phyloP scores from a whole-genome alignment of 768 basidiomycete species.

The Hirschioporus abietinus region DNA sequence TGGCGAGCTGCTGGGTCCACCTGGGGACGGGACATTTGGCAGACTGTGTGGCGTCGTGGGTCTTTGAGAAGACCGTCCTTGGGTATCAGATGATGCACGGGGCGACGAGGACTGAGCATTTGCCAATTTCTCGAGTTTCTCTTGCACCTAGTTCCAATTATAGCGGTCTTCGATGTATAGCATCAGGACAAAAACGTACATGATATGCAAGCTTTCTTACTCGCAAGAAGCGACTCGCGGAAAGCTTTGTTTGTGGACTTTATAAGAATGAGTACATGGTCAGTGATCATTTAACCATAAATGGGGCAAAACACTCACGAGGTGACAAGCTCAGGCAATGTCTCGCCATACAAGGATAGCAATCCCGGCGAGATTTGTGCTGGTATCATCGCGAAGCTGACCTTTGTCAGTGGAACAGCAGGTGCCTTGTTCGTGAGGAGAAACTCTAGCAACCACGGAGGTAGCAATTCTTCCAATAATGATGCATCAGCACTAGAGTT shows the following conservation, averaged over 20 bases:
- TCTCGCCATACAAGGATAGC: constrained; percentile 29
- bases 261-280: not conserved
- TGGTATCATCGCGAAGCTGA: constrained; percentile 87
- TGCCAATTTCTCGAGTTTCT: constrained; percentile 66
- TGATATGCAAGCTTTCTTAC: constrained; percentile 81
- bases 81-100: constrained; percentile 34
- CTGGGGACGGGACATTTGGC: constrained; percentile 16
- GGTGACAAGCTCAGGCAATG: constrained; percentile 77
- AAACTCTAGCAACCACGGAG: constrained; percentile 87
- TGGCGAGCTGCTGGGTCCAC: not conserved
- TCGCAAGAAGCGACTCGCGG: constrained; percentile 80
- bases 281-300: not conserved
- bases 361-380: constrained; percentile 55
- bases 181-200: constrained; percentile 39
- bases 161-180: constrained; percentile 4
- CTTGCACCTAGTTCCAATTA: constrained; percentile 57
- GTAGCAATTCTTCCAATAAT: constrained; percentile 70
- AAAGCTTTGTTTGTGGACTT: constrained; percentile 78
- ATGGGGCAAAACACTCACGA: constrained; percentile 48
- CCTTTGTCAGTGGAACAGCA: constrained; percentile 52
- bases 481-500: constrained; percentile 48
- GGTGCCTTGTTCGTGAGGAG: constrained; percentile 63
- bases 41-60: constrained; percentile 16
- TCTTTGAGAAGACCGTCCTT: constrained; percentile 13
- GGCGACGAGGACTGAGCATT: constrained; percentile 22